Evolutionary conservation across 805 yeast species (phyloP), one percentile per base, ranked within the genome.

Genomic region (Cyberlindnera saturnus): DNA sequence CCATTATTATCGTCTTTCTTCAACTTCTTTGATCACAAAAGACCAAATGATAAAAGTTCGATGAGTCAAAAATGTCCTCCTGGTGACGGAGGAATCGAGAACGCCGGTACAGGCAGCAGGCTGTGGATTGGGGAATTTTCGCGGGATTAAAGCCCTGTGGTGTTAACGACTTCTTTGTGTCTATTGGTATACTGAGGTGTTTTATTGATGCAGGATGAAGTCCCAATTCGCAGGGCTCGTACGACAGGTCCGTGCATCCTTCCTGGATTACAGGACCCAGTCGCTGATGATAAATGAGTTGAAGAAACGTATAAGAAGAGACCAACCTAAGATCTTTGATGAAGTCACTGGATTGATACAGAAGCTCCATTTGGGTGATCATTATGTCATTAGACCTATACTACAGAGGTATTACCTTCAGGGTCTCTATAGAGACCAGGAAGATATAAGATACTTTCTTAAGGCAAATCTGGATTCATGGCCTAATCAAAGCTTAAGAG

Each of bases 1-100:
- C 62, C 67, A 62, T 65, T 42, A 41, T 18, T 15, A 10, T 35
- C 6, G 19, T n/a, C n/a, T 14, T 36, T 16, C 32, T 23, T 16
- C 16, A 6, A 18, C 15, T 34, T 13, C 17, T 34, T 15, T 34
- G 35, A n/a, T 32, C 15, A 15, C 10, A 1, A n/a, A 14, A n/a
- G 15, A 8, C 8, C 19, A 3, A 8, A 3, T 3, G 33, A 34
- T 34, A 28, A 34, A 20, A 34, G 37, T 4, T 11, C 11, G 28
- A 23, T 23, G 28, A 23, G 28, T 23, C 28, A 23, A 23, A 23
- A 23, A 23, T 23, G 28, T 23, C 28, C 28, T 11, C 28, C 28
- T 9, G 28, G 28, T 23, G 28, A 23, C 11, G 28, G 11, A 23
- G 28, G 28, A 23, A 23, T 23, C 11, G 28, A 23, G 28, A 23